A percentile compares a stretch with the other conserved stretches of the same genome.
Conservation (phyloP, 2,329 filamentous ascomycete genomes). For the Fusarium odoratissimum region DNA sequence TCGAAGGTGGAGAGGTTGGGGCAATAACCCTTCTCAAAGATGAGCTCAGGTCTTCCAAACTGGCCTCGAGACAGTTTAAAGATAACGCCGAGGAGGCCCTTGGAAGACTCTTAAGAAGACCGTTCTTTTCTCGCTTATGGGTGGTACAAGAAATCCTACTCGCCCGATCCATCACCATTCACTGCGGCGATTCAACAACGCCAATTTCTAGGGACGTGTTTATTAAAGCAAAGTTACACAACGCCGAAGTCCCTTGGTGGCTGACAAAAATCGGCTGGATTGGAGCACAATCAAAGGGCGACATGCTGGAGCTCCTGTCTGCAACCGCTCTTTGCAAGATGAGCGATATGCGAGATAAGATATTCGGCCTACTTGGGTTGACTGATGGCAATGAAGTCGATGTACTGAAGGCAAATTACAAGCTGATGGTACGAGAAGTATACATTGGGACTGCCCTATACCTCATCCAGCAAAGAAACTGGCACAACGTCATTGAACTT, state of each 20-base stretch:
- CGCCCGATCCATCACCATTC: slow-evolving; percentile 8
- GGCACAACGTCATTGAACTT: slow-evolving; percentile 1
- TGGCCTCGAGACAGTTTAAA: not conserved
- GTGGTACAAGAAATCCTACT: slow-evolving; percentile 26
- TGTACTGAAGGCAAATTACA: slow-evolving; percentile 11
- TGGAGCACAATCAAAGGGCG: not conserved
- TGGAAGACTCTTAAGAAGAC: slow-evolving; percentile 1
- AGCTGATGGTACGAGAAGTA: slow-evolving; percentile 26
- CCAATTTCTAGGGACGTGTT: slow-evolving; percentile 1
- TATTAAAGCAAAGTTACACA: not conserved
- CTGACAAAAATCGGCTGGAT: slow-evolving; percentile 6
- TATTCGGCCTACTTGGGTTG: slow-evolving; percentile 26
- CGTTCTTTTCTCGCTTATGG: slow-evolving; percentile 27
- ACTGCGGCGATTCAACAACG: slow-evolving; percentile 3
- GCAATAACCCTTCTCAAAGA: slow-evolving; percentile 1
- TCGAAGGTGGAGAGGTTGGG: not conserved
- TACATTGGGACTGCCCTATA: slow-evolving; percentile 27
- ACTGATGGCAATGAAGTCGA: not conserved
- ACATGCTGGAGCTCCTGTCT: slow-evolving; percentile 4
- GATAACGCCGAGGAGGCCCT: not conserved
- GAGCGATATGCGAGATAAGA: slow-evolving; percentile 22
- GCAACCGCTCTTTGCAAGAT: slow-evolving; percentile 13
- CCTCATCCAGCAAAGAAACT: not conserved
- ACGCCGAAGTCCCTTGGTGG: slow-evolving; percentile 10
- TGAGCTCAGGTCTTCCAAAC: not conserved